Base-by-base conservation (phyloP, 345 rosid genomes). In the Balakata baccata region DNA sequence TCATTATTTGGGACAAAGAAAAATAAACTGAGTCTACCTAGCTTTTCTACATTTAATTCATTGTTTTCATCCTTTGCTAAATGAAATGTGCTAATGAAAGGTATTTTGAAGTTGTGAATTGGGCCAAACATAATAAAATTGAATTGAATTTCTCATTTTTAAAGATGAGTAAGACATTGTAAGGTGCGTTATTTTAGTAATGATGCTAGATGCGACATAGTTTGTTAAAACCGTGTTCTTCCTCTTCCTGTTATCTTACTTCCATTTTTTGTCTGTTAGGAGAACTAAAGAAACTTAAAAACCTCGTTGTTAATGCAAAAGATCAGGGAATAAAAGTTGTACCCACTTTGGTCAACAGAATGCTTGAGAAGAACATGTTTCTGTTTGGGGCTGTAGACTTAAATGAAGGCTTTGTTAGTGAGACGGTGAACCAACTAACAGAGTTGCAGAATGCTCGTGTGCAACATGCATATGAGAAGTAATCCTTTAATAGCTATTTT, bases 331-430 rank as follows among this genome's bases (percentile, higher is more conserved):
- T 87, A 64, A 77, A 61, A 66, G 85, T 81, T 63, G 97, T 86
- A 34, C 78, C 82, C 18, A 72, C 78, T 72, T 67, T 90, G 66
- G 87, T 89, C 34, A 88, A 82, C 80, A 84, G 83, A 80, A 88
- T 92, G 98, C 76, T 95, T 52, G 90, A 87, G 66, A 85, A 76
- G 69, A 83, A 83, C 64, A 73, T 79, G 81, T 95, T 92, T 79
- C 84, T 92, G 46, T 89, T 84, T 86, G 99, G 99, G 62, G 78
- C 75, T 76, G 88, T 90, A 25, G 92, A 88, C 71, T 29, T 86
- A 53, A 80, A 81, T 67, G 88, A 87, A 79, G 81, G 77, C 59
- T 85, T 87, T 46, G 64, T 73, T 54, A 66, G 65, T 6, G 84
- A 85, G 69, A 87, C 76, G 54, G 78, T 87, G 68, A 83, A 85